These are phyloP conservation scores for Leishmania mexicana DNA, from an alignment of 208 protist genomes.

Conservation along the genomic window DNA sequence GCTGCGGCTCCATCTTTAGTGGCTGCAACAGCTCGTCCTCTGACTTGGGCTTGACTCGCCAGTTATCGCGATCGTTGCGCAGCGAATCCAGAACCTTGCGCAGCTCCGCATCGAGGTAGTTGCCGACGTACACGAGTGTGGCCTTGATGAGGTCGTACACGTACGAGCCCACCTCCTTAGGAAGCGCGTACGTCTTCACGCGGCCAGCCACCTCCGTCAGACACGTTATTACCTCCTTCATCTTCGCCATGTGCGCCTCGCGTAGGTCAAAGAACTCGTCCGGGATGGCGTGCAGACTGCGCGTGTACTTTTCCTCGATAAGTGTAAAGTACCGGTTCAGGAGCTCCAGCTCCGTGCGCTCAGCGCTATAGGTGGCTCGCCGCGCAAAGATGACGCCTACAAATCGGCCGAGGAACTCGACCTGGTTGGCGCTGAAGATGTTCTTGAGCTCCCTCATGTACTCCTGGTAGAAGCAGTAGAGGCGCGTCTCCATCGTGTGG, in stretches of 20 bases:
- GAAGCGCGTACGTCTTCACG: conserved; percentile 57
- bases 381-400: conserved; percentile 64
- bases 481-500: conserved; percentile 58
- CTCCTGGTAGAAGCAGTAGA: conserved; percentile 73
- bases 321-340: conserved; percentile 69
- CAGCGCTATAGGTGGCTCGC: conserved; percentile 44
- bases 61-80: conserved; percentile 68
- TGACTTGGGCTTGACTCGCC: conserved; percentile 63
- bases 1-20: conserved; percentile 68
- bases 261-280: conserved; percentile 78
- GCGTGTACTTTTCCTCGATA: conserved; percentile 84
- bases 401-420: conserved; percentile 67
- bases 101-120: conserved; percentile 71
- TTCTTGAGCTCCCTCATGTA: conserved; percentile 61
- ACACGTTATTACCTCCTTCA: conserved; percentile 67
- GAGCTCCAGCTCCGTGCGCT: conserved; percentile 60
- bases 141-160: conserved; percentile 58
- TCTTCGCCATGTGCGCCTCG: conserved; percentile 86
- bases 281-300: conserved; percentile 65
- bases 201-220: conserved; percentile 63
- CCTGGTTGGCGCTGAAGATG: conserved; percentile 57
- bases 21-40: conserved; percentile 74
- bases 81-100: conserved; percentile 71
- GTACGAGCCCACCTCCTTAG: conserved; percentile 51
- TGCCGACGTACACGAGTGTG: conserved; percentile 50